A percentile compares a stretch with the other conserved stretches of the same genome.
Evolutionary conservation across 2,329 filamentous ascomycete species (phyloP).

Genomic region (Fusarium musae): DNA sequence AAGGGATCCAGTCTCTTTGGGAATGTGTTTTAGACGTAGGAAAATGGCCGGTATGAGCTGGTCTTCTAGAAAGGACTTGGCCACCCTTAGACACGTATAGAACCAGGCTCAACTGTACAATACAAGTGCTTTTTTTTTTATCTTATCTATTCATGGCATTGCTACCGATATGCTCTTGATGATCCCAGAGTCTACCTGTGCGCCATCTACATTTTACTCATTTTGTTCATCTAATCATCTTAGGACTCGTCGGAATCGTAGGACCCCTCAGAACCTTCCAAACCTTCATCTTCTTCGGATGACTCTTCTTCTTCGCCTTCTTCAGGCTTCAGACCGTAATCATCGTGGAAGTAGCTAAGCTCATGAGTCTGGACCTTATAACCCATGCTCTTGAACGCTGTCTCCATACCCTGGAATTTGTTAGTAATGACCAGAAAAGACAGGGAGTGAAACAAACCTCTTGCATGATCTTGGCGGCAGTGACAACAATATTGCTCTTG

Average conservation of each 20-base stretch:
- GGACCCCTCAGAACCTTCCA: constrained; percentile 46
- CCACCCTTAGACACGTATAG: constrained; percentile 19
- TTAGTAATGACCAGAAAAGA: constrained; percentile 2
- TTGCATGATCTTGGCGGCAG: constrained; percentile 85
- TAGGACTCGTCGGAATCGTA: constrained; percentile 45
- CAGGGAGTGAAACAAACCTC: constrained; percentile 69
- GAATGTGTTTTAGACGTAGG: neutral
- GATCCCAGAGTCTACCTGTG: constrained; percentile 24
- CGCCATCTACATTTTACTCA: constrained; percentile 3
- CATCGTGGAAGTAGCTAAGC: constrained; percentile 85
- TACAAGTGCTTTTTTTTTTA: constrained; percentile 24
- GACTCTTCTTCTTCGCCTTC: constrained; percentile 67
- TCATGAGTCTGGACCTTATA: constrained; percentile 82
- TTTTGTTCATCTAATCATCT: constrained; percentile 38
- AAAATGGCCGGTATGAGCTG: constrained; percentile 13
- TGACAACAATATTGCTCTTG: constrained; percentile 86
- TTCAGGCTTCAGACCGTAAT: constrained; percentile 82
- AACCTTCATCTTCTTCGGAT: constrained; percentile 58
- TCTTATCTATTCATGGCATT: constrained; percentile 33
- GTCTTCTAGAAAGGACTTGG: constrained; percentile 16
- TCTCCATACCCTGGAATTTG: constrained; percentile 72
- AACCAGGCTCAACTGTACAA: constrained; percentile 37
- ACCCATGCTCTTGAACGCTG: constrained; percentile 77
- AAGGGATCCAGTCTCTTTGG: neutral
- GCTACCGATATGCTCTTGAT: constrained; percentile 31